Base-by-base conservation (phyloP, 805 yeast species). In the Naumovozyma dairenensis region DNA sequence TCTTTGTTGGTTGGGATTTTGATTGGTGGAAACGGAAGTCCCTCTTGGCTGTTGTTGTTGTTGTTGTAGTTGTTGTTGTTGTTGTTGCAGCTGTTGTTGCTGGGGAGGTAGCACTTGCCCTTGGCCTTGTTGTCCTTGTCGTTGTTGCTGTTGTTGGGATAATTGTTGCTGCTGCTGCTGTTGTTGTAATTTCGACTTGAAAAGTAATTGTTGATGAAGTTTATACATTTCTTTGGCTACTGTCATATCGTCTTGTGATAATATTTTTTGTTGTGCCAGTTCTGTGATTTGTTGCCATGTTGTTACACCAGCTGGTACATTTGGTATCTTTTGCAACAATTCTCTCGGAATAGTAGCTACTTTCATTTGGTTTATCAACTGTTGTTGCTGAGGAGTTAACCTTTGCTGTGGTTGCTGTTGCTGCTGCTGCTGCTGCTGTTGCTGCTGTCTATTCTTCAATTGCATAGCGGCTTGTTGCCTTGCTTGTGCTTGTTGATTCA, bases 231-330 rank as follows among this genome's bases (percentile, higher is more conserved):
- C 44, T 44, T 58, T 35, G 36, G 55, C 44, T 39, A 53, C 36
- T 39, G 45, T 42, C 48, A 46, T 51, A 33, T 55, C 62, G 15
- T 42, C 51, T 30, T 50, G 60, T 29, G 58, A 51, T 17, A 44
- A 42, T 33, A 59, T 49, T 20, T 51, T 41, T 32, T 57, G 63
- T 29, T 58, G 63, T 19, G 59, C 59, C 18, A 55, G 48, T 35
- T 43, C 51, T 4, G 51, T 46, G 14, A 46, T 44, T 34, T 46
- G 51, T 36, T 74, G 72, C 95, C 95, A 86, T 5, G 93, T 82
- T 44, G 71, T 77, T 19, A 77, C 77, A 32, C 76, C 79, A 10
- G 78, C 77, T 0, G 96, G 96, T 6, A 46, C 33, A 35, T 43
- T 43, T 24, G 51, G 51, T 10, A 46, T 45, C 25, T 52, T 50